Conservation (phyloP, 1,284 basidiomycete genomes). For the Hymenochaete sp. region DNA sequence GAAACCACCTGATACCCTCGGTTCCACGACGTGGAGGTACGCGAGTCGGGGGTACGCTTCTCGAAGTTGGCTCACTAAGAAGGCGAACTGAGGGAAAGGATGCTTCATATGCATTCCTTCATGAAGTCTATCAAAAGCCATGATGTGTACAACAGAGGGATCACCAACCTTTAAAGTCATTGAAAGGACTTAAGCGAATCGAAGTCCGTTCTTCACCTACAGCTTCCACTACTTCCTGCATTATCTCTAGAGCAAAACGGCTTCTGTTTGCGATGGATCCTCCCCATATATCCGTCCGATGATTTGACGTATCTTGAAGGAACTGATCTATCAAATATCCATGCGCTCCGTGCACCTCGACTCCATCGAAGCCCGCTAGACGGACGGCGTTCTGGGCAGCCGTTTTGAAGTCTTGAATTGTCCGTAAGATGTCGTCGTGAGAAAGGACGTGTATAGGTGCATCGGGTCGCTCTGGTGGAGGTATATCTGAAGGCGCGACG, state of each 20-base stretch:
- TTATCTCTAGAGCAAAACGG: slow-evolving; percentile 35
- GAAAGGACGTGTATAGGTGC: slow-evolving; percentile 26
- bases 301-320: slow-evolving; percentile 21
- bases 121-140: not conserved
- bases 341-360: slow-evolving; percentile 21
- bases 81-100: slow-evolving; percentile 30
- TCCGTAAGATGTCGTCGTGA: slow-evolving; percentile 33
- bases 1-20: slow-evolving; percentile 22
- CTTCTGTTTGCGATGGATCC: slow-evolving; percentile 38
- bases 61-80: slow-evolving; percentile 30
- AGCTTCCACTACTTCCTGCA: slow-evolving; percentile 23
- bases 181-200: slow-evolving; percentile 33
- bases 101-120: slow-evolving; percentile 26
- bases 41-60: slow-evolving; percentile 38
- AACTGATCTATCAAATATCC: slow-evolving; percentile 22
- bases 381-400: slow-evolving; percentile 27
- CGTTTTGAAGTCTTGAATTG: slow-evolving; percentile 21
- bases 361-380: slow-evolving; percentile 26
- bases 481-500: slow-evolving; percentile 33
- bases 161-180: slow-evolving; percentile 20
- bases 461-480: slow-evolving; percentile 25
- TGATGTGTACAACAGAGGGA: slow-evolving; percentile 23
- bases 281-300: slow-evolving; percentile 42
- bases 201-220: slow-evolving; percentile 23
- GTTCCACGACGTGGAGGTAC: slow-evolving; percentile 45